Evolutionary conservation across 768 basidiomycete species (phyloP).

Genomic region (Hypholoma fasciculare): DNA sequence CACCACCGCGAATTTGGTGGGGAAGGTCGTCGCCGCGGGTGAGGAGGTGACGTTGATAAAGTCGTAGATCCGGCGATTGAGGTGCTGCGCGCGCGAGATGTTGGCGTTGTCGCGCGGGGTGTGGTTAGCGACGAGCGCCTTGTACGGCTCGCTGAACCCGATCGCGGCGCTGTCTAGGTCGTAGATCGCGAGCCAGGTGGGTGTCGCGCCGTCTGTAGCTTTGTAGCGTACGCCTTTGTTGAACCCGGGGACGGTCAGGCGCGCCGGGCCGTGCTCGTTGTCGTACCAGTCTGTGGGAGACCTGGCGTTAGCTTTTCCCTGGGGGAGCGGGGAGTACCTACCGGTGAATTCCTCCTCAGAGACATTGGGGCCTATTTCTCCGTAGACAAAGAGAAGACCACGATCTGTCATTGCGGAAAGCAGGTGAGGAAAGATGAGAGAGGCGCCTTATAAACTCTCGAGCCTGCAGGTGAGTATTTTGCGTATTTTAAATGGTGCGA

Average conservation of each 20-base stretch:
- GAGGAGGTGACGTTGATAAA: slow-evolving; percentile 17
- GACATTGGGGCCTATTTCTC: slow-evolving; percentile 27
- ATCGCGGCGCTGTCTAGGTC: slow-evolving; percentile 26
- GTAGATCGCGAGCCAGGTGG: slow-evolving; percentile 27
- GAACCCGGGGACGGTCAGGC: slow-evolving; percentile 31
- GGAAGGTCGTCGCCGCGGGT: slow-evolving; percentile 13
- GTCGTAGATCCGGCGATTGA: slow-evolving; percentile 27
- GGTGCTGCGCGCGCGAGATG: slow-evolving; percentile 18
- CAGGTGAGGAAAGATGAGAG: background rate
- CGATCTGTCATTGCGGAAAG: slow-evolving; percentile 13
- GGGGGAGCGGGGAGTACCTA: slow-evolving; percentile 1
- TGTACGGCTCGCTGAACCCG: slow-evolving; percentile 21
- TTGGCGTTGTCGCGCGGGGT: slow-evolving; percentile 28
- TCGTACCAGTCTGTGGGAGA: slow-evolving; percentile 33
- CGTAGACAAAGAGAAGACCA: slow-evolving; percentile 32
- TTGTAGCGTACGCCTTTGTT: slow-evolving; percentile 31
- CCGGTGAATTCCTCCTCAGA: slow-evolving; percentile 32
- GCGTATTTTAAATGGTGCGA: too few relatives aligned
- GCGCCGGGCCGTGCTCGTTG: slow-evolving; percentile 31
- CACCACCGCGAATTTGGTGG: slow-evolving; percentile 22
- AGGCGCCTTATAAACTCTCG: too few relatives aligned
- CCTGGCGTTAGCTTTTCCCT: background rate
- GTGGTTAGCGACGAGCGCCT: slow-evolving; percentile 20
- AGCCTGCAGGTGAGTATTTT: too few relatives aligned
- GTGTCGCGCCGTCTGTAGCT: slow-evolving; percentile 21